Percentiles rank a stretch among this genome's conserved stretches.
phyloP scores from a whole-genome alignment of 1,284 basidiomycete species.

The Nidula niveotomentosa region DNA sequence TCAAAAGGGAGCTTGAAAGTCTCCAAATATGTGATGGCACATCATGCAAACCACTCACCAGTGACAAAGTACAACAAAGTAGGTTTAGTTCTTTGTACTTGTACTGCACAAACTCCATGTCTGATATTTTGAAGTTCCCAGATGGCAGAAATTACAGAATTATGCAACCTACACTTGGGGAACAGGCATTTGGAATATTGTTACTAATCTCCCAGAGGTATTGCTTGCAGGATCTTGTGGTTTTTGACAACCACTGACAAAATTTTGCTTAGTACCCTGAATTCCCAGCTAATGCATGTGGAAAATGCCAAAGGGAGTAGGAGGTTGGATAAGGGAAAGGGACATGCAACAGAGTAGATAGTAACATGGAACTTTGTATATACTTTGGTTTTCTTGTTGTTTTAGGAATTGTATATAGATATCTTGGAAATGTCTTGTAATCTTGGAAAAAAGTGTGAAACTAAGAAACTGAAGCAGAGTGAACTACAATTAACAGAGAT shows the following conservation, averaged over 20 bases:
- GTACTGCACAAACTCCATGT: not conserved
- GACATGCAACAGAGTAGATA: too few relatives aligned
- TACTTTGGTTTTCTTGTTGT: too few relatives aligned
- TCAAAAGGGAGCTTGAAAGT: not conserved
- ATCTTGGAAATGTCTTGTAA: too few relatives aligned
- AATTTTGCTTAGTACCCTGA: not conserved
- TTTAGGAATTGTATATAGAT: too few relatives aligned
- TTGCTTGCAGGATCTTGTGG: too few relatives aligned
- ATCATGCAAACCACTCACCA: not conserved
- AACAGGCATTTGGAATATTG: not conserved
- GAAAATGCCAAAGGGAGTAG: too few relatives aligned
- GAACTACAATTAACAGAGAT: too few relatives aligned
- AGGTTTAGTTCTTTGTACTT: not conserved
- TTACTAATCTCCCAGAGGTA: not conserved
- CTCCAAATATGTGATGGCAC: not conserved
- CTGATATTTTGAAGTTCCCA: not conserved
- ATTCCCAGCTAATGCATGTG: not conserved
- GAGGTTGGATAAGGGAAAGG: too few relatives aligned
- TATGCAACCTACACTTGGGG: not conserved
- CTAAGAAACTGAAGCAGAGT: too few relatives aligned
- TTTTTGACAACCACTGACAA: not conserved
- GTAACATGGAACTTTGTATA: too few relatives aligned
- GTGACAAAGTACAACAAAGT: not conserved
- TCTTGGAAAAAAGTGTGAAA: too few relatives aligned
- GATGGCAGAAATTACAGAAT: not conserved